Base-by-base conservation (phyloP, 2,329 filamentous ascomycete genomes). In the Stagonosporopsis chrysanthemi region DNA sequence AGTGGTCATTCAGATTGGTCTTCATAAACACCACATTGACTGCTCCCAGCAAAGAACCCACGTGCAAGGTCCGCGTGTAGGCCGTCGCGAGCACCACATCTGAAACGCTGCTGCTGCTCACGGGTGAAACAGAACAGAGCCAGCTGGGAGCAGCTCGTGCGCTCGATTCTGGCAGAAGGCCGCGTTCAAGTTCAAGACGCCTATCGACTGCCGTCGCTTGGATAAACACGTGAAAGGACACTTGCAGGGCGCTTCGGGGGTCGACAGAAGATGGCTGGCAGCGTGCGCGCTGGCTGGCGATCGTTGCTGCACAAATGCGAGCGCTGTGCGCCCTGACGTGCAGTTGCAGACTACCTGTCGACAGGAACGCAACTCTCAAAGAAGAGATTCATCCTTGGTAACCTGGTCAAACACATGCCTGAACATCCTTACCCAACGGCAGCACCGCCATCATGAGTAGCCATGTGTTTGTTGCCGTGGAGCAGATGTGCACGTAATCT, bases 301-400 rank as follows among this genome's bases (percentile, higher is more conserved):
- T 52, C 43, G 14, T 39, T 19, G 38, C 45, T 51, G 53, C 48
- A 52, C 54, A 52, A 41, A 48, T 22, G 31, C 54, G 19, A 57
- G 49, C 26, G 54, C 26, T 44, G 54, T 57, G 39, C 38, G 48
- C 22, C 43, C 54, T 57, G 47, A 57, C 48, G 54, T 52, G 54
- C 54, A 52, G 45, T 41, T 52, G 33, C 48, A 51, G 42, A 22
- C 38, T 22, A 29, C 2, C 9, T 14, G n/a, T 40, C 22, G 42
- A 53, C 43, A 31, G 23, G 22, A 42, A 31, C 36, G 28, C 41
- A 23, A 14, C 42, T 47, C 17, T n/a, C 22, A 46, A 28, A 23
- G 31, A 14, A 12, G 33, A 22, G 19, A n/a, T 0, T 15, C 6
- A 7, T 7, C 12, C 19, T 24, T 12, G 14, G 28, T 14, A 6